These are phyloP conservation scores for Dioscorea dumetorum DNA, from an alignment of 106 monocot species.

Conservation along the genomic window DNA sequence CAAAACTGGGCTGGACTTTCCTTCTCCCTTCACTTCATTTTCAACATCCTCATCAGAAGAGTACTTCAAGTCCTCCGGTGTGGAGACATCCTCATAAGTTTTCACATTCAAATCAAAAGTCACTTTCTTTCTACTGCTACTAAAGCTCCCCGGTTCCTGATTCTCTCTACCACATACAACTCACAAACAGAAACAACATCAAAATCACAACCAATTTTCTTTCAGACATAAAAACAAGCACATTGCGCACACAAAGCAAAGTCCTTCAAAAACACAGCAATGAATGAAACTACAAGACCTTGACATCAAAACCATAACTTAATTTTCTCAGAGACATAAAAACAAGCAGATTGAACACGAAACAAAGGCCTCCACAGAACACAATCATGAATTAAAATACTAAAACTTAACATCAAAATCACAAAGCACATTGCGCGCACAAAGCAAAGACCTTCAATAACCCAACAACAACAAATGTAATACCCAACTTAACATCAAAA, in stretches of 20 bases:
- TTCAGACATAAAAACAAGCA: neutral
- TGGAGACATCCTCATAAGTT: conserved; percentile 26
- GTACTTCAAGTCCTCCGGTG: neutral
- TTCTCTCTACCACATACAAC: conserved; percentile 20
- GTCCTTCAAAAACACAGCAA: neutral
- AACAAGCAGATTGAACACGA: no score
- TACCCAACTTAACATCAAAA: neutral
- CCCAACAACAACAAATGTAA: neutral
- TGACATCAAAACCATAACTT: neutral
- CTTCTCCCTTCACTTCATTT: conserved; percentile 8
- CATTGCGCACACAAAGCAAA: neutral
- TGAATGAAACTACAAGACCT: neutral
- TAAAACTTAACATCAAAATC: no score
- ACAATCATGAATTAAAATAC: no score
- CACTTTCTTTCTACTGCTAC: conserved; percentile 55
- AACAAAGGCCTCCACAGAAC: neutral
- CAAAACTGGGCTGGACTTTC: neutral
- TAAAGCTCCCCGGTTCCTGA: conserved; percentile 13
- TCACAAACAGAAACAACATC: neutral
- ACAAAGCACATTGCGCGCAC: no score
- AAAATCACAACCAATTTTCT: neutral
- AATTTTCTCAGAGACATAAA: no score
- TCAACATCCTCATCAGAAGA: conserved; percentile 1
- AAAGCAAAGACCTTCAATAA: neutral
- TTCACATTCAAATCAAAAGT: conserved; percentile 75